Evolutionary conservation across 495 filamentous ascomycete genomes (phyloP).

Genomic region (Trichoderma virens): DNA sequence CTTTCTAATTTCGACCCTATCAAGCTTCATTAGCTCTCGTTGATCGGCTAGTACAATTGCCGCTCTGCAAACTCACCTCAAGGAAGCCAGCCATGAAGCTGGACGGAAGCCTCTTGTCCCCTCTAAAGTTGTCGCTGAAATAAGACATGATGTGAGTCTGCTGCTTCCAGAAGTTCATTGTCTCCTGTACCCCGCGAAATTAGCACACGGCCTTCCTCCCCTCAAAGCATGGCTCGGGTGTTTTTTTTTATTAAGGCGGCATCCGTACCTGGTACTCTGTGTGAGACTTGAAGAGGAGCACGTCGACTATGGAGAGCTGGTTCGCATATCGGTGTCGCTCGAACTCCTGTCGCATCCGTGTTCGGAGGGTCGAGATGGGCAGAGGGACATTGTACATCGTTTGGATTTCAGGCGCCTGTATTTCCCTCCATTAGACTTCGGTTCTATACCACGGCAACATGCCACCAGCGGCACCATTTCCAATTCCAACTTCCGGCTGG

Average conservation of each 20-base stretch:
- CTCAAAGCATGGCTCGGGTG: conserved; percentile 24
- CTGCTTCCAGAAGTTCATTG: conserved; percentile 99
- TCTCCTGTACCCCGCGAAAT: conserved; percentile 55
- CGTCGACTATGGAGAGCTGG: conserved; percentile 79
- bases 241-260: neutral
- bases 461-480: neutral
- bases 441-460: neutral
- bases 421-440: neutral
- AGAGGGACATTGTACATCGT: conserved; percentile 89
- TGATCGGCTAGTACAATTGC: neutral
- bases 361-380: conserved; percentile 80
- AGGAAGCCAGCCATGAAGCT: conserved; percentile 92
- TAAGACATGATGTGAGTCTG: conserved; percentile 94
- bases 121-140: conserved; percentile 69
- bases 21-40: neutral
- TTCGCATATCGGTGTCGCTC: conserved; percentile 90
- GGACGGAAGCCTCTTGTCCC: conserved; percentile 67
- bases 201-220: conserved; percentile 55
- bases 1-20: conserved; percentile 11
- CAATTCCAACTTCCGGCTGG: neutral
- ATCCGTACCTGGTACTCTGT: conserved; percentile 71
- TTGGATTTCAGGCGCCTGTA: conserved; percentile 88
- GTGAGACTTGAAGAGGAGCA: conserved; percentile 79
- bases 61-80: conserved; percentile 48
- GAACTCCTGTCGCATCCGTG: conserved; percentile 95